Percentiles rank a stretch among this genome's conserved stretches.
These are phyloP conservation scores for Mercurialis annua DNA, from an alignment of 345 rosid genomes.

Conservation along the genomic window DNA sequence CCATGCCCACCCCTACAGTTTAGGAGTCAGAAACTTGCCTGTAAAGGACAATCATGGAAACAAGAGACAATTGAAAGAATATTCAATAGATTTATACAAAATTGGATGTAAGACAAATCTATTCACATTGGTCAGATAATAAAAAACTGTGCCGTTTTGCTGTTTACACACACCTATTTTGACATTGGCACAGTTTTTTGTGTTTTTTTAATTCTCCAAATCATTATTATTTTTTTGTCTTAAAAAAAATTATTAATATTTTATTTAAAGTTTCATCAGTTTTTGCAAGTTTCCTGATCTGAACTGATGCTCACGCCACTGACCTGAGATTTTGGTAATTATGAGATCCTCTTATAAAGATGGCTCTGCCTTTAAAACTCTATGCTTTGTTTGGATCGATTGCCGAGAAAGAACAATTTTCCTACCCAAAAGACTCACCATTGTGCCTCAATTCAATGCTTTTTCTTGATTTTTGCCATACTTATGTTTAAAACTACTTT, in stretches of 20 bases:
- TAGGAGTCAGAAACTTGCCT: not conserved
- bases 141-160: not conserved
- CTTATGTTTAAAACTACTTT: not conserved
- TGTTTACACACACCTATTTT: not conserved
- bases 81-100: not conserved
- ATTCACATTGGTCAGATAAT: not conserved
- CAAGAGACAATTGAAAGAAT: not conserved
- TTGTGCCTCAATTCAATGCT: not conserved
- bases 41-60: not conserved
- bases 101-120: not conserved
- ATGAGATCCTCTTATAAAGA: not conserved
- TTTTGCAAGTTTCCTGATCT: not conserved
- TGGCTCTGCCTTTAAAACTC: not conserved
- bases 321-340: conserved; percentile 1
- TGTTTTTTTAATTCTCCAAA: not conserved
- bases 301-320: not conserved
- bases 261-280: not conserved
- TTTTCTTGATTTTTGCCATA: not conserved
- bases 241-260: too few relatives aligned
- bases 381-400: not conserved
- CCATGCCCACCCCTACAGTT: too few relatives aligned
- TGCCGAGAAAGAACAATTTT: not conserved
- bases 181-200: not conserved
- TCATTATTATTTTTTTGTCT: not conserved
- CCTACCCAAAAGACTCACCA: not conserved